phyloP scores from a whole-genome alignment of 1,139 yeast species.

The Hansenula anomala region DNA sequence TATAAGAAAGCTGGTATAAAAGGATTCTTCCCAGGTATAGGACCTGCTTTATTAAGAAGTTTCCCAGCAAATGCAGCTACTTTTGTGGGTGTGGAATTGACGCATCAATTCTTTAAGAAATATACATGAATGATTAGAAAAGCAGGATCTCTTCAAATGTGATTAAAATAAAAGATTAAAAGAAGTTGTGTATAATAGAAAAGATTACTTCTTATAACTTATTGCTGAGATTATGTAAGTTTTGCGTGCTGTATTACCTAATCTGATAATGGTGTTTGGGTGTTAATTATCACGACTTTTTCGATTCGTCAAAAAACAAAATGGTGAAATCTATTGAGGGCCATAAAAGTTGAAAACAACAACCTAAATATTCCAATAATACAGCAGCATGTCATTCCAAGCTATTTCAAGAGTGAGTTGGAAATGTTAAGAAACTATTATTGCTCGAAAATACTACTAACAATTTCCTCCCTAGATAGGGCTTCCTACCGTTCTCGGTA shows the following conservation, averaged over 20 bases:
- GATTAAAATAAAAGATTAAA: too few relatives aligned
- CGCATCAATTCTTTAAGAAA: slow-evolving; percentile 60
- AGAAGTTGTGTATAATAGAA: too few relatives aligned
- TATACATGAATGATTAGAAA: slow-evolving; percentile 11
- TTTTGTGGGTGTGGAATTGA: slow-evolving; percentile 89
- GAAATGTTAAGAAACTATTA: background rate
- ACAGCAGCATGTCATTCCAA: background rate
- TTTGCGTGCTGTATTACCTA: background rate
- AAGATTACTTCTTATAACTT: too few relatives aligned
- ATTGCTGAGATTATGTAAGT: too few relatives aligned
- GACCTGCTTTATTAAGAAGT: slow-evolving; percentile 90
- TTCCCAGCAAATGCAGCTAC: slow-evolving; percentile 99
- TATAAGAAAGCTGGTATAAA: slow-evolving; percentile 73
- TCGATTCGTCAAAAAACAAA: background rate
- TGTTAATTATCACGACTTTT: background rate
- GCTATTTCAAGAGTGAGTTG: slow-evolving; percentile 1
- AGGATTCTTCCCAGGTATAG: slow-evolving; percentile 96
- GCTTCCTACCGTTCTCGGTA: slow-evolving; percentile 10
- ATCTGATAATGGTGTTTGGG: background rate
- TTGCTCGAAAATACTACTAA: background rate
- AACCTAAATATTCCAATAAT: too few relatives aligned
- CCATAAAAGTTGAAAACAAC: too few relatives aligned
- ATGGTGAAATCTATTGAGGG: too few relatives aligned
- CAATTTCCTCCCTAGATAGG: slow-evolving; percentile 5
- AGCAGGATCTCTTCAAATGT: too few relatives aligned